Evolutionary conservation across 768 basidiomycete species (phyloP), one percentile per base, ranked within the genome.

Genomic region (Collybia mongolica): DNA sequence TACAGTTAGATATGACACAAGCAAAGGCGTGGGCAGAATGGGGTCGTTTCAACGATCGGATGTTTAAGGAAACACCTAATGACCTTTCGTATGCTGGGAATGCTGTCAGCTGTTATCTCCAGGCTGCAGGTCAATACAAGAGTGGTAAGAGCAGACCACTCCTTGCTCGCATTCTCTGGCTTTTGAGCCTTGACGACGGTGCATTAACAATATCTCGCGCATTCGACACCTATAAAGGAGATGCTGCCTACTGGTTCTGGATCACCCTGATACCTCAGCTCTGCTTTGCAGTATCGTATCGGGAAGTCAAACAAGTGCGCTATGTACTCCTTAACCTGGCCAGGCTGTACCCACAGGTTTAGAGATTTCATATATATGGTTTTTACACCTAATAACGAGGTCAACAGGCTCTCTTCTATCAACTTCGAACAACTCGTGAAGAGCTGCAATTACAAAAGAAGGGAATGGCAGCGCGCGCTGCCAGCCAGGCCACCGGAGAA

Each of bases 11-110:
- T 64, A 89, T 97, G 82, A 76, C 75, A 42, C 87, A 98, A 65
- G 86, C 96, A 0, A 98, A 98, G 68, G 93, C 93, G 4, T 99
- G 97, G 97, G 93, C 93, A 1, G 94, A 98, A 63, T 99, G 95
- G 96, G 97, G 95, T 40, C 82, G 86, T 56, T 98, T 81, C 66
- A 95, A 90, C 56, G 97, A 99, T 66, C 82, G 83, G 36, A 82
- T 94, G 76, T 98, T 96, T 79, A 90, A 93, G 59, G 93, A 96
- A 41, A 72, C 79, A 29, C 88, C 91, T 2, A 74, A 58, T 42
- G 90, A 93, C 37, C 76, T 90, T 66, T 69, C 77, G 3, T 77
- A 86, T 55, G 97, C 93, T 2, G 89, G 88, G 2, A 89, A 87
- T 63, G 97, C 97, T 3, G 95, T 98, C 49, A 93, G 90, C 64